These are phyloP conservation scores for Neolecta irregularis DNA, from an alignment of 1,139 yeast genomes.

Conservation along the genomic window DNA sequence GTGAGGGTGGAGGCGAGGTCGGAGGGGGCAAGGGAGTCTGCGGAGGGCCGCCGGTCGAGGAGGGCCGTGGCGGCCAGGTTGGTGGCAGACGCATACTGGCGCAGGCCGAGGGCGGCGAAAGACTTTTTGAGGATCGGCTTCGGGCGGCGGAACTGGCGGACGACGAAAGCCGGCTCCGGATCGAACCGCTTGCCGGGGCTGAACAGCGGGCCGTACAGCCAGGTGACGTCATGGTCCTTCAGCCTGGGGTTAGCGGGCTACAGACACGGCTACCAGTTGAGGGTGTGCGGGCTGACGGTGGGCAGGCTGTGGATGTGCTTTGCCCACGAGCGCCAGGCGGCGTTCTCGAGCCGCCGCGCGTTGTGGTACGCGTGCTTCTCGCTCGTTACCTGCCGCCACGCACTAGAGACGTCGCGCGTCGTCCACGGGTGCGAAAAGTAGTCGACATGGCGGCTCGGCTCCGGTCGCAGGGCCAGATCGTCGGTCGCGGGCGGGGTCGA, in stretches of 20 bases:
- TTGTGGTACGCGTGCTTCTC: constrained; percentile 48
- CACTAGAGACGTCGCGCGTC: constrained; percentile 77
- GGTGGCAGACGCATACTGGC: too few relatives aligned
- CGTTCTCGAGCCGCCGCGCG: constrained; percentile 61
- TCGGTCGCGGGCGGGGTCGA: constrained; percentile 34
- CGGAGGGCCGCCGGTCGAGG: too few relatives aligned
- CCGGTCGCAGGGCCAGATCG: constrained; percentile 64
- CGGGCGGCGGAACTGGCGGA: background rate
- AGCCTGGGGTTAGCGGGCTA: constrained; percentile 27
- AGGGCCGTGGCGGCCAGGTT: too few relatives aligned
- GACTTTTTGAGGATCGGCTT: too few relatives aligned
- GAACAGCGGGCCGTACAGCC: constrained; percentile 72
- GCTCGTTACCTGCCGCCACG: constrained; percentile 84
- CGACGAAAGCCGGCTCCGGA: constrained; percentile 23
- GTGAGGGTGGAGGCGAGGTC: constrained; percentile 5
- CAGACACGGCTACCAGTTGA: constrained; percentile 46
- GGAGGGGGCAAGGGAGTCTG: constrained; percentile 3
- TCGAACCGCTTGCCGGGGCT: too few relatives aligned
- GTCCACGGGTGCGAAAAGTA: constrained; percentile 92
- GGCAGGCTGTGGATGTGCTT: constrained; percentile 55
- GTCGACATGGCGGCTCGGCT: constrained; percentile 83
- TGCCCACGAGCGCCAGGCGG: constrained; percentile 83
- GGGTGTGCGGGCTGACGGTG: constrained; percentile 61
- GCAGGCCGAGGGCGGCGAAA: too few relatives aligned
- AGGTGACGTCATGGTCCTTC: constrained; percentile 68